phyloP scores from a whole-genome alignment of 106 monocot genomes.

The Chionographis japonica region DNA sequence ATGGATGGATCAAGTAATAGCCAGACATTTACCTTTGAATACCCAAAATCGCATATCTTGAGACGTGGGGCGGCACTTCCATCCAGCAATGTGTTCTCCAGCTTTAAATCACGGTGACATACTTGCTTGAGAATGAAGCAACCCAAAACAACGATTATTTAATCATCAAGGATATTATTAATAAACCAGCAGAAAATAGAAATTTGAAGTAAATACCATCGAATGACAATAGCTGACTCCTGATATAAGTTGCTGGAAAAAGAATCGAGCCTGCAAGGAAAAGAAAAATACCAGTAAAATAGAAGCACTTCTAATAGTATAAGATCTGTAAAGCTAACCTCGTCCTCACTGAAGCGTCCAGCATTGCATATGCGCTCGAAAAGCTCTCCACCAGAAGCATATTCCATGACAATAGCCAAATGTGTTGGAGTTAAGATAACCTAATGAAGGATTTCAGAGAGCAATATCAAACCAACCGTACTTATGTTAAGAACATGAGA shows the following conservation, averaged over 20 bases:
- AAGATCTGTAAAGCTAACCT: conserved; percentile 11
- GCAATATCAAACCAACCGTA: conserved; percentile 2
- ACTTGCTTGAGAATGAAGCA: conserved; percentile 77
- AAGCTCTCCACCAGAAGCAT: conserved; percentile 28
- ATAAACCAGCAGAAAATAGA: neutral
- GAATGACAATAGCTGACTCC: conserved; percentile 97
- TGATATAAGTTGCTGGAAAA: conserved; percentile 96
- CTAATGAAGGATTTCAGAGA: conserved; percentile 2
- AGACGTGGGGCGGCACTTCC: conserved; percentile 86
- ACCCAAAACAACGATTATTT: conserved; percentile 1
- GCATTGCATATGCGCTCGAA: conserved; percentile 25
- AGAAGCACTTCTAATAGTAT: neutral
- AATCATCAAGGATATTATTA: neutral
- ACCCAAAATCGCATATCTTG: conserved; percentile 99
- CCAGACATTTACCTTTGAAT: conserved; percentile 70
- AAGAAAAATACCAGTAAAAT: neutral
- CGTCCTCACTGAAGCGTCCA: conserved; percentile 30
- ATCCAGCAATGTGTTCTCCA: conserved; percentile 95
- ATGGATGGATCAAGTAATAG: too few species aligned
- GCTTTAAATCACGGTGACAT: conserved; percentile 93
- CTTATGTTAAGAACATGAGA: neutral
- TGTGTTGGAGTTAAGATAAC: conserved; percentile 25
- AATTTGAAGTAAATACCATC: conserved; percentile 53
- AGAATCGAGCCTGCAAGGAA: conserved; percentile 74
- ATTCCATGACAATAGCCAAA: conserved; percentile 33